phyloP scores from a whole-genome alignment of 148 eudicot genomes.

The Tetragonia tetragonoides region DNA sequence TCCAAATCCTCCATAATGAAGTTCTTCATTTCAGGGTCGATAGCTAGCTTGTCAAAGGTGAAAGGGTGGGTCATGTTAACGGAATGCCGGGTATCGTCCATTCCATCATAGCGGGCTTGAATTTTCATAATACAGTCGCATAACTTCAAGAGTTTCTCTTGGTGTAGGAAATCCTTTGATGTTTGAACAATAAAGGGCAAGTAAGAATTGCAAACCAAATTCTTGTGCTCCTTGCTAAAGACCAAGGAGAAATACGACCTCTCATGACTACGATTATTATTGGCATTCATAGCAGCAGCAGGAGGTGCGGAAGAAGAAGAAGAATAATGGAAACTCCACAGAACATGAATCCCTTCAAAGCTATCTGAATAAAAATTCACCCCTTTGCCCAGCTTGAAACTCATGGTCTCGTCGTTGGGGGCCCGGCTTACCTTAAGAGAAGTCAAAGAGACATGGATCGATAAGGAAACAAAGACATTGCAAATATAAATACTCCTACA shows the following conservation, averaged over 20 bases:
- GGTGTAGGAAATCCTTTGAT: background rate
- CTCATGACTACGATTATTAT: background rate
- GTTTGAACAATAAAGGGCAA: background rate
- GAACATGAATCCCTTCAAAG: background rate
- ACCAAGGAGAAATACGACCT: background rate
- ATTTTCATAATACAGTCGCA: background rate
- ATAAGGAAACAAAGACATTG: too few relatives aligned
- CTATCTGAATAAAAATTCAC: background rate
- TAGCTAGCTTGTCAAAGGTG: slow-evolving; percentile 11
- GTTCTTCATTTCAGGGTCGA: slow-evolving; percentile 17
- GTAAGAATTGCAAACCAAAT: background rate
- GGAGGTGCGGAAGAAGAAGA: background rate
- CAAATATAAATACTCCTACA: too few relatives aligned
- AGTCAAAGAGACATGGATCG: background rate
- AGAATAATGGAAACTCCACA: background rate
- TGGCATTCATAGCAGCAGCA: too few relatives aligned
- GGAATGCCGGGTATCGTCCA: background rate
- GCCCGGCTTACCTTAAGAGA: background rate
- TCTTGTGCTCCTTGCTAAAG: slow-evolving; percentile 7
- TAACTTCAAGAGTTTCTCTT: background rate
- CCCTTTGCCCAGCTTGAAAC: background rate
- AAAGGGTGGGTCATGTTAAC: slow-evolving; percentile 11
- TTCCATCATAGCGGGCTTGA: background rate
- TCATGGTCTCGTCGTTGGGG: background rate
- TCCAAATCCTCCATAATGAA: too few relatives aligned